A percentile compares a stretch with the other conserved stretches of the same genome.
Conservation (phyloP, 2,329 filamentous ascomycete species). For the Diaporthe ampelina region DNA sequence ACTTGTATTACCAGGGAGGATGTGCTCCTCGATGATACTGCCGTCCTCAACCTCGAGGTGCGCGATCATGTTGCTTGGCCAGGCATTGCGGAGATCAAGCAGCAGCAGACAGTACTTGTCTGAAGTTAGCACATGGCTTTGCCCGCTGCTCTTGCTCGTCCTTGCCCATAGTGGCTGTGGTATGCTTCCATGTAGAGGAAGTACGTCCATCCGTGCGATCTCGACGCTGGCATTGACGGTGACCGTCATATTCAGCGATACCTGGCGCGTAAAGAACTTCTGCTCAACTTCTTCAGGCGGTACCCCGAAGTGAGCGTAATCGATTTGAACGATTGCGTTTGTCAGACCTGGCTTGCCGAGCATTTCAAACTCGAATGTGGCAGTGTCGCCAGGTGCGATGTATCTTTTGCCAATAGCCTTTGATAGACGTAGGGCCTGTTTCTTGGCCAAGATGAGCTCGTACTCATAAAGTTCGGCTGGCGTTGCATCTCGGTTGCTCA, state of each 20-base stretch:
- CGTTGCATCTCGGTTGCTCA: constrained; percentile 82
- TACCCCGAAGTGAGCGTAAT: constrained; percentile 86
- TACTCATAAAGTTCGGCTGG: constrained; percentile 88
- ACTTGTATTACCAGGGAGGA: constrained; percentile 78
- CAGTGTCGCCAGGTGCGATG: constrained; percentile 77
- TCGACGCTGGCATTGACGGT: constrained; percentile 95
- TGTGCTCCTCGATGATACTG: constrained; percentile 65
- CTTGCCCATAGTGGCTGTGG: constrained; percentile 71
- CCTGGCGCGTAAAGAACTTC: constrained; percentile 86
- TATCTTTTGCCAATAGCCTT: constrained; percentile 67
- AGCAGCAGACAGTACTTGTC: constrained; percentile 83
- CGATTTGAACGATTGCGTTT: constrained; percentile 82
- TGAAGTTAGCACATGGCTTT: constrained; percentile 55
- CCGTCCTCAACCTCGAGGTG: constrained; percentile 69
- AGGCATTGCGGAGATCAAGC: constrained; percentile 89
- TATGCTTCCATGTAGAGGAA: constrained; percentile 79
- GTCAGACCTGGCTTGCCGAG: constrained; percentile 89
- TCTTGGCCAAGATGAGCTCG: constrained; percentile 82
- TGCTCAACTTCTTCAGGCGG: constrained; percentile 76
- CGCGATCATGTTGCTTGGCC: constrained; percentile 84
- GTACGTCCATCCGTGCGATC: constrained; percentile 81
- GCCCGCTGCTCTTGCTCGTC: constrained; percentile 51
- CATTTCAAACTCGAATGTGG: constrained; percentile 85
- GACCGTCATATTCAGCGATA: constrained; percentile 84
- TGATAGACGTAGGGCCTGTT: constrained; percentile 74